Base-by-base conservation (phyloP, 1,284 basidiomycete genomes). In the Melanopsichium pennsylvanicum region DNA sequence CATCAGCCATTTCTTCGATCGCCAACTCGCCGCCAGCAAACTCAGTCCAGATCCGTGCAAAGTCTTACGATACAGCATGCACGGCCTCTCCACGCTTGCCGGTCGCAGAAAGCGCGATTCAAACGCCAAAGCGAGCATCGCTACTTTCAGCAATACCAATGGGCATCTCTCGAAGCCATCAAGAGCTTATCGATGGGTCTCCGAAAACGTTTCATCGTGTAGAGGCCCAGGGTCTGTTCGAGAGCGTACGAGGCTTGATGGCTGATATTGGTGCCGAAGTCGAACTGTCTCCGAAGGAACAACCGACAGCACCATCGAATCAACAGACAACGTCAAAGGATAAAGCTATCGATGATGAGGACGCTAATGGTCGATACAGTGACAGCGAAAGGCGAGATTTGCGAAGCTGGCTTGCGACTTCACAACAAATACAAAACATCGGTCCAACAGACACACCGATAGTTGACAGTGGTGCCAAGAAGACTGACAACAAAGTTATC, bases 171-270 rank as follows among this genome's bases (percentile, higher is more conserved):
- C 16, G 34, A 2, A 56, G 54, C n/a, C 54, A 56, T 33, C 54
- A 56, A 33, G 37, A 48, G 35, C 36, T 48, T 39, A 56, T 56
- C 34, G 54, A 47, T n/a, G 43, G 19, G 10, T 48, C 33, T 33
- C 54, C 54, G 0, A 36, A 15, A 1, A 31, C 9, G 34, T 48
- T 56, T 21, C 33, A 43, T 4, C 38, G 43, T 2, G 33, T 22
- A 3, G 54, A 56, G 34, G 54, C 40, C 0, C 32, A 40, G 9
- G 47, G 49, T 2, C 9, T 51, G 6, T 60, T 60, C 29, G 57
- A 51, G 16, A 46, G 47, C 13, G 57, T 60, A n/a, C 25, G 36
- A 2, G 49, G 57, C 2, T 41, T 60, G 31, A 60, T 60, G 49
- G 38, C 37, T 4, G 57, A 60, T 32, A 12, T 52, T 4, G 23